phyloP scores from a whole-genome alignment of 2,329 filamentous ascomycete genomes.

The Fusarium algeriense region DNA sequence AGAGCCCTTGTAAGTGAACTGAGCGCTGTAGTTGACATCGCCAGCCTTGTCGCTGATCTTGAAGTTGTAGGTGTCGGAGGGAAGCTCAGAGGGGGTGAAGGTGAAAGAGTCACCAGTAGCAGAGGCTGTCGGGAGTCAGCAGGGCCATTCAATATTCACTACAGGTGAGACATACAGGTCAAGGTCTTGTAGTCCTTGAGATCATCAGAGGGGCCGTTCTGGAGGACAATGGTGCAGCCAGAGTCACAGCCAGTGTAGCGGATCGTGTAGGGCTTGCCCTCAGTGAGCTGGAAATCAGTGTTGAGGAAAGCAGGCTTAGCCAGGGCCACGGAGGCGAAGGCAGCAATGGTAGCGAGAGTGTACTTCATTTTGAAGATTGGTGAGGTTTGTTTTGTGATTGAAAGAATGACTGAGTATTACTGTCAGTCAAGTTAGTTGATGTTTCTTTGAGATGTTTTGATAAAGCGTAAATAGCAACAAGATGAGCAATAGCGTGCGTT shows the following conservation, averaged over 20 bases:
- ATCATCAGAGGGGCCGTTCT: conserved; percentile 49
- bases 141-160: too few relatives aligned
- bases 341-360: conserved; percentile 49
- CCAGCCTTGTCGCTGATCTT: conserved; percentile 49
- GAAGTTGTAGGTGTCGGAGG: conserved; percentile 52
- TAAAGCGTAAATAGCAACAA: conserved; percentile 5
- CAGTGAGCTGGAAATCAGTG: conserved; percentile 45
- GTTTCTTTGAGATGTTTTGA: neutral
- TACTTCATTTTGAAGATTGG: conserved; percentile 54
- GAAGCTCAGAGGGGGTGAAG: conserved; percentile 46
- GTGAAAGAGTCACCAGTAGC: conserved; percentile 45
- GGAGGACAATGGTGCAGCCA: conserved; percentile 53
- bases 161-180: conserved; percentile 45
- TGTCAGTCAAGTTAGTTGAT: conserved; percentile 33
- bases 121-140: conserved; percentile 19
- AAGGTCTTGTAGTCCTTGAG: conserved; percentile 50
- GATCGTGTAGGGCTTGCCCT: conserved; percentile 52
- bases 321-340: conserved; percentile 46
- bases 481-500: conserved; percentile 4
- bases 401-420: conserved; percentile 48
- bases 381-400: conserved; percentile 21
- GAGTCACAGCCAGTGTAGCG: conserved; percentile 48
- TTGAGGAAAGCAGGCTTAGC: conserved; percentile 52
- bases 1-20: conserved; percentile 50
- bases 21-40: conserved; percentile 50